Percentiles rank a stretch among this genome's conserved stretches.
phyloP scores from a whole-genome alignment of 2,329 filamentous ascomycete species.

The Alternaria consortialis region DNA sequence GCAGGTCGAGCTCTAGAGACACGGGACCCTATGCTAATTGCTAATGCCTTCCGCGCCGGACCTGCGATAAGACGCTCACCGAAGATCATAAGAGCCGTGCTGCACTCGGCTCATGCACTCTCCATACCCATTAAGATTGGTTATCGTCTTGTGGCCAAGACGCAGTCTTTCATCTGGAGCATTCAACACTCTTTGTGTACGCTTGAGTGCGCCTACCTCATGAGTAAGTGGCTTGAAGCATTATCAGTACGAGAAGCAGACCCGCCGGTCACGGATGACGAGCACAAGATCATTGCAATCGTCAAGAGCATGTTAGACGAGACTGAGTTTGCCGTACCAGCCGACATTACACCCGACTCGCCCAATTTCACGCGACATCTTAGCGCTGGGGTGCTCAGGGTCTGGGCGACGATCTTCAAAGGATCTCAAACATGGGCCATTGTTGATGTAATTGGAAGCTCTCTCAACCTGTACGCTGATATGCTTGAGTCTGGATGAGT shows the following conservation, averaged over 20 bases:
- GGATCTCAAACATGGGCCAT: constrained; percentile 57
- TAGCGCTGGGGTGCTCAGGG: constrained; percentile 52
- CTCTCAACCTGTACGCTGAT: constrained; percentile 54
- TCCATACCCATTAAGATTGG: constrained; percentile 70
- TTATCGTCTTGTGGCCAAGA: constrained; percentile 51
- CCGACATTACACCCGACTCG: constrained; percentile 41
- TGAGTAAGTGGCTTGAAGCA: constrained; percentile 54
- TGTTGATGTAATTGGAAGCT: constrained; percentile 53
- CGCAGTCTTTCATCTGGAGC: constrained; percentile 52
- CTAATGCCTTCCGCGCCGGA: constrained; percentile 66
- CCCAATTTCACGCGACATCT: constrained; percentile 48
- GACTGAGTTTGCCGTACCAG: constrained; percentile 47
- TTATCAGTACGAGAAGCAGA: constrained; percentile 44
- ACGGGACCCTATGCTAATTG: constrained; percentile 69
- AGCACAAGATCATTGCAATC: constrained; percentile 48
- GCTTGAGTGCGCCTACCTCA: constrained; percentile 52
- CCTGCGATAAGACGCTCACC: constrained; percentile 67
- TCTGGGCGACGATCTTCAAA: constrained; percentile 55
- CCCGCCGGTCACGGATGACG: constrained; percentile 50
- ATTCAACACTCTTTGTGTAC: constrained; percentile 54
- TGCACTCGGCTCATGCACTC: constrained; percentile 73
- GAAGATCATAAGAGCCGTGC: constrained; percentile 69
- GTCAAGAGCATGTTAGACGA: constrained; percentile 56
- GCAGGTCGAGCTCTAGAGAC: constrained; percentile 71
- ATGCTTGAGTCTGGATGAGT: constrained; percentile 51